Base-by-base conservation (phyloP, 306 rosid genomes). In the Elaeagnus macrophylla region DNA sequence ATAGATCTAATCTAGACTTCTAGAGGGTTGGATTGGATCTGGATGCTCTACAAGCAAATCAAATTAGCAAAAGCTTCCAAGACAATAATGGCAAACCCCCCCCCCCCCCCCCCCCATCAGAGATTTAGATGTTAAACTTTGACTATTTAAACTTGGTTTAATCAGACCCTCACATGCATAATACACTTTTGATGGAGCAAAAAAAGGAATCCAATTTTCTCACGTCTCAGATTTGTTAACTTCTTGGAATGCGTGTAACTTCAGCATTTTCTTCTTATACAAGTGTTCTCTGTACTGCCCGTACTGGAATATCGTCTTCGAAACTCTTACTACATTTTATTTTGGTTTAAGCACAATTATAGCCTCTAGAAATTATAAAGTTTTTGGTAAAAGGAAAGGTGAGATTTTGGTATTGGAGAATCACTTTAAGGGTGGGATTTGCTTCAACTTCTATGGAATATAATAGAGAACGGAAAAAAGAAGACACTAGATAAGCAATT, bases 161-260 rank as follows among this genome's bases (percentile, higher is more conserved):
- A 32, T 61, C 20, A 70, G 67, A 53, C 66, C 32, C 32, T 64
- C 71, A 59, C 76, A 53, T 25, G 15, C 36, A 25, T 25, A 25
- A 10, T 51, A 52, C 44, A 57, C 47, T 7, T 48, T 47, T 17
- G 53, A 59, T 37, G 54, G 47, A 56, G 12, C 17, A 16, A 20
- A 40, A 8, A 20, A 37, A 14, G 57, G 44, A 41, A 51, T 18
- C 20, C 50, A 7, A 32, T 36, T 46, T 19, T 39, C 25, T 59
- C 60, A 10, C 50, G 45, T 15, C 45, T 44, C 20, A 59, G 54
- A 45, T 51, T 25, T 25, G 32, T 25, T 5, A 25, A 32, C 56
- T 10, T 56, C 51, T 41, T 10, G 66, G 48, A 35, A 59, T 67
- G 72, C 72, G 72, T 67, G 72, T 7, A 37, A 41, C 66, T 57